phyloP scores from a whole-genome alignment of 2,329 filamentous ascomycete species.

The Beauveria rudraprayagi region DNA sequence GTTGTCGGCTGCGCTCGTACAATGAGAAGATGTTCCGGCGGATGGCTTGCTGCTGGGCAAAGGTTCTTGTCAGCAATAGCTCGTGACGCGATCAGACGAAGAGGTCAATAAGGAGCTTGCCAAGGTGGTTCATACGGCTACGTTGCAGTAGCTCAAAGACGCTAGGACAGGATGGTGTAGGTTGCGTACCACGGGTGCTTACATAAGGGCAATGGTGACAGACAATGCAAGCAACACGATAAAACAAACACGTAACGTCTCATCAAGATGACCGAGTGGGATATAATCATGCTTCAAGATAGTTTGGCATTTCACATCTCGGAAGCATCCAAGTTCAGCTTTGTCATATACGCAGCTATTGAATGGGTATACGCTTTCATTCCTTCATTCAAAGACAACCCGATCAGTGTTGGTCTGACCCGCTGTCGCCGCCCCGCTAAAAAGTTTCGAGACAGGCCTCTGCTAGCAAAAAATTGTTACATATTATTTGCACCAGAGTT shows the following conservation, averaged over 20 bases:
- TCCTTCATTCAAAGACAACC: neutral
- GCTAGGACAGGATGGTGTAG: neutral
- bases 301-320: too few relatives aligned
- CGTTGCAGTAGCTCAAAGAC: neutral
- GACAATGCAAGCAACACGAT: neutral
- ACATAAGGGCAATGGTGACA: neutral
- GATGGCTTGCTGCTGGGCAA: neutral
- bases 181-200: neutral
- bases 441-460: conserved; percentile 14
- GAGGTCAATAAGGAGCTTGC: conserved; percentile 3
- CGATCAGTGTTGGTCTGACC: neutral
- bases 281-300: too few relatives aligned
- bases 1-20: neutral
- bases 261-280: too few relatives aligned
- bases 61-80: neutral
- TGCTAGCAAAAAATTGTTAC: conserved; percentile 10
- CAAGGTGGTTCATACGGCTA: neutral
- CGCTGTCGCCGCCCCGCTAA: conserved; percentile 14
- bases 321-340: too few relatives aligned
- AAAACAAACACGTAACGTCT: neutral
- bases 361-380: neutral
- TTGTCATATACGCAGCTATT: neutral
- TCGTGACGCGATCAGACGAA: neutral
- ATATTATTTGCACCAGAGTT: neutral
- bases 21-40: neutral